Evolutionary conservation across 2,329 filamentous ascomycete species (phyloP), one percentile per base, ranked within the genome.

Genomic region (Beauveria caledonica): DNA sequence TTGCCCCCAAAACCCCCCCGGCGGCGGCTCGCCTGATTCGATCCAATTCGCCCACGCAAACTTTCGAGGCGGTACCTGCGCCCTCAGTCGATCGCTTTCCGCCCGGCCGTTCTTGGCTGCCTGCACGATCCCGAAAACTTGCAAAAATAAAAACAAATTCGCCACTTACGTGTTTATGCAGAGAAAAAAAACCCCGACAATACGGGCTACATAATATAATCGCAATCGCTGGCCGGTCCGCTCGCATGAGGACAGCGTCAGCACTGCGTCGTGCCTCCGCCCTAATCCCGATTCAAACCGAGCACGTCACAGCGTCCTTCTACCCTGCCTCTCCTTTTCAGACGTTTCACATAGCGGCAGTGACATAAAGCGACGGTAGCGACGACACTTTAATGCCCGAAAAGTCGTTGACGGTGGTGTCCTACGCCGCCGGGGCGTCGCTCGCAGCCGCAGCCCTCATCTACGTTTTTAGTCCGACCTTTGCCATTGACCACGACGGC

Each of bases 401-500:
- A 53, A 75, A 72, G 63, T 67, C 73, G 62, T 64, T 66, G 58
- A 71, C 72, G 27, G 73, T 76, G 68, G 90, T 91, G 67, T 91
- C 90, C 49, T 99, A 99, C 76, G 94, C 94, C 69, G 94, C 93
- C 62, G 93, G 93, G 67, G 94, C 93, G 63, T 96, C 92, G 59
- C 87, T 99, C 64, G 94, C 94, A 60, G 94, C 94, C 63, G 90
- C 96, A 64, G 93, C 94, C 36, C 84, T 97, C 61, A 90, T 97
- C 72, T 99, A 97, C 75, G 93, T 97, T 67, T 97, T 99, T 75
- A 92, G 88, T 9, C 94, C 94, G n/a, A 97, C 92, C 57, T 97
- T 93, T 74, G 90, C 96, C 68, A 87, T 97, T 72, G 93, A 99
- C 75, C 86, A 87, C 70, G 89, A 94, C 60, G 82, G 86, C 63